Evolutionary conservation across 73 alveolate species (phyloP), one percentile per base, ranked within the genome.

Genomic region (Blepharisma stoltei): DNA sequence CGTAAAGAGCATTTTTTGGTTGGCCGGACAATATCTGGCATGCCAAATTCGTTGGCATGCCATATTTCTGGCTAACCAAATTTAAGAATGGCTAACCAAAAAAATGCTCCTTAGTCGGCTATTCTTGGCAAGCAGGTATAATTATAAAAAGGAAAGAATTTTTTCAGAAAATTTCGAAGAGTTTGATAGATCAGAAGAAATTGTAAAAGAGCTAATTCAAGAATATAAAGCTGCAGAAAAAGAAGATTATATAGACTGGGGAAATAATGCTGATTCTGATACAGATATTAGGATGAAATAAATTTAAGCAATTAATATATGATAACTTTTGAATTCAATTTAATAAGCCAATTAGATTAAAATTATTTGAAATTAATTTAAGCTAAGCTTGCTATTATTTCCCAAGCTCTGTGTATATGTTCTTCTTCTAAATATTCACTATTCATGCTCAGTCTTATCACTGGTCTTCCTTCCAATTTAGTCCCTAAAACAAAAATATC

Each of bases 151-250:
- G 54, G 95, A 92, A 68, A 89, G 86, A 48, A 87, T 86, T 73
- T 94, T 94, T 75, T 77, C 89, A 67, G 98, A 92, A 78, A 76
- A 89, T 65, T 66, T 89, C 53, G 96, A 87, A 6, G 98, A 95
- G 77, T 95, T 95, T 77, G 97, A 95, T 81, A 88, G 81, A 23
- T 55, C 90, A 71, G 92, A 86, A 60, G 97, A 92, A 20, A 93
- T 92, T 6, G 94, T 91, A 53, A 82, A 70, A 50, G 79, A 84
- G 37, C 86, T 95, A 6, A 95, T 94, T 9, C 89, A 91, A 47
- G 99, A 95, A 85, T 95, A 95, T 88, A 86, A 86, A 60, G 98
- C 99, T 0, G 95, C 98, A 50, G 99, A 93, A 75, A 85, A 83
- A 70, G 84, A 87, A 78, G 93, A 95, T 76, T 95, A 95, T 70